Evolutionary conservation across 2,329 filamentous ascomycete genomes (phyloP).

Genomic region (Ceratocystiopsis minuta): DNA sequence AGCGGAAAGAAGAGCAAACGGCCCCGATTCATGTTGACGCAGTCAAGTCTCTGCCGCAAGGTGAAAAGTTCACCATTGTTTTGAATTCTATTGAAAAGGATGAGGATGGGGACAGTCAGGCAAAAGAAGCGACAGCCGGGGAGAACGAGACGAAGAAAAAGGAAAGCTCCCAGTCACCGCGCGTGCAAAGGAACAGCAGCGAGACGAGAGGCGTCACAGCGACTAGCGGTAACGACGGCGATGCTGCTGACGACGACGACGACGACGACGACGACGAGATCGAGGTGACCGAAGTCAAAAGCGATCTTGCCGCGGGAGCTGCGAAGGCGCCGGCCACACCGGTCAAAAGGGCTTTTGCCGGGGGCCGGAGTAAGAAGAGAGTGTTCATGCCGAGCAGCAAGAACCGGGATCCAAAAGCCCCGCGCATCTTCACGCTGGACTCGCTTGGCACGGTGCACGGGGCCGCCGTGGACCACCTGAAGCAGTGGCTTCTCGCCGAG

Average conservation of each 20-base stretch:
- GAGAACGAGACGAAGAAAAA: background rate
- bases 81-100: conserved; percentile 1
- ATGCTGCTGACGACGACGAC: conserved; percentile 3
- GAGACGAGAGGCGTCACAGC: too few species aligned
- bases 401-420: conserved; percentile 32
- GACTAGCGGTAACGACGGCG: background rate
- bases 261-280: conserved; percentile 6
- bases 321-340: background rate
- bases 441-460: conserved; percentile 54
- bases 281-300: conserved; percentile 5
- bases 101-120: background rate
- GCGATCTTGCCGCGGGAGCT: conserved; percentile 1
- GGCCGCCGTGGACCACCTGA: conserved; percentile 47
- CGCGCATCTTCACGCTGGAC: conserved; percentile 72
- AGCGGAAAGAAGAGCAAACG: too few species aligned
- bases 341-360: conserved; percentile 3
- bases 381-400: conserved; percentile 16
- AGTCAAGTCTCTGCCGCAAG: too few species aligned
- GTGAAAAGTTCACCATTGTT: background rate
- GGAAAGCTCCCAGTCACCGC: background rate
- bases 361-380: conserved; percentile 9
- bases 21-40: too few species aligned
- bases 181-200: too few species aligned
- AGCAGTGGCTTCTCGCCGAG: conserved; percentile 61
- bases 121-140: background rate